Evolutionary conservation across 2,329 filamentous ascomycete species (phyloP), one percentile per base, ranked within the genome.

Genomic region (Monilinia vaccinii-corymbosi): DNA sequence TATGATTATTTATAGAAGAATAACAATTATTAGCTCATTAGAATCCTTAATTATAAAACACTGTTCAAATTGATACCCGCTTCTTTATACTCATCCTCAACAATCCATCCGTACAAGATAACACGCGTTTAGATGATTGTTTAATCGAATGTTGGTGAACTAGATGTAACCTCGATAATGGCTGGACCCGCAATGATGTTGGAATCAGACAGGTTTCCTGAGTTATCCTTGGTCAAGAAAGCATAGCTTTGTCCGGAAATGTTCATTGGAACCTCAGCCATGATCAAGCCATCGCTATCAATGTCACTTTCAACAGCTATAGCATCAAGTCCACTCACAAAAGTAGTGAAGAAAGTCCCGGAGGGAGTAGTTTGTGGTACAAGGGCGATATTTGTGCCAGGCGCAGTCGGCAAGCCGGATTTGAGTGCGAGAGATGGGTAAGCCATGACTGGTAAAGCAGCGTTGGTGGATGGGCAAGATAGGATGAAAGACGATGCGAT

Each of bases 401-500:
- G 58, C 6, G 61, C 58, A 3, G 61, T 64, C 36, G 71, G 66
- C 4, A 51, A 36, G 4, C 65, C 68, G 2, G 66, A 63, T 3
- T 65, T 66, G 11, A 73, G 64, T 13, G 69, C 67, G 4, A 86
- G 73, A 14, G 69, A 63, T 6, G 83, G 81, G 73, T 86, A 86
- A 0, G 82, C 79, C 73, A 78, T 83, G 69, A 88, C 79, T 2
- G 84, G 82, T 1, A 87, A 75, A 1, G 73, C 64, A 0, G 77
- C 73, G 69, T 85, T 85, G 65, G 72, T 74, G 8, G 73, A 63
- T 1, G 85, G 82, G 71, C 84, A 87, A 2, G 73, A 71, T 6
- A 70, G 75, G 70, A 88, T 85, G 73, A 87, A 87, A 46, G 75
- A 75, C 0, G 81, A 77, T 0, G 85, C 85, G 21, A 88, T 79